These are phyloP conservation scores for Ascochyta fabae DNA, from an alignment of 2,329 filamentous ascomycete genomes.

Conservation along the genomic window DNA sequence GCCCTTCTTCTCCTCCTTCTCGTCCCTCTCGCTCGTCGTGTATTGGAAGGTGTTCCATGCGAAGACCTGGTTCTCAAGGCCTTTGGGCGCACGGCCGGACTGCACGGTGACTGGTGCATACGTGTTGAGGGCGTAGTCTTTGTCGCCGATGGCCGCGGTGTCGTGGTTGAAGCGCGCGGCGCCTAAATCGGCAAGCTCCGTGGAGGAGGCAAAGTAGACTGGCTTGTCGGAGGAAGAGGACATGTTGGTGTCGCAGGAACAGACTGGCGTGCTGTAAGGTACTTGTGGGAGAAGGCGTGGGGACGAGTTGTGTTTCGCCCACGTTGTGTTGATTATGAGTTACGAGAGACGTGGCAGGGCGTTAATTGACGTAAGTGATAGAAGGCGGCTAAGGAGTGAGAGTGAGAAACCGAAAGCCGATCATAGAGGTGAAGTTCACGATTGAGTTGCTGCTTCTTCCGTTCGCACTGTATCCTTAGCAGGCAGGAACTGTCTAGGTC, in stretches of 20 bases:
- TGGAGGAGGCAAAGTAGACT: constrained; percentile 19
- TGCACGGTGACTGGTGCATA: constrained; percentile 23
- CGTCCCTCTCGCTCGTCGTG: constrained; percentile 33
- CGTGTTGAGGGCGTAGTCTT: constrained; percentile 32
- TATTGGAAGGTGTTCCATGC: constrained; percentile 40
- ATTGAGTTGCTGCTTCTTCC: neutral
- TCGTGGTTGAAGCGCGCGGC: constrained; percentile 38
- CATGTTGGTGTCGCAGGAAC: neutral
- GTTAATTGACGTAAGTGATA: neutral
- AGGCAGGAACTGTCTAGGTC: neutral
- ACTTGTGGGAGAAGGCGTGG: neutral
- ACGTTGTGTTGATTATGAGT: neutral
- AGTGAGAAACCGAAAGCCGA: neutral
- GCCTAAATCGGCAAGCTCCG: constrained; percentile 40
- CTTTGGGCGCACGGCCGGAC: constrained; percentile 32
- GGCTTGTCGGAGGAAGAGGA: neutral
- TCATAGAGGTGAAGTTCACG: neutral
- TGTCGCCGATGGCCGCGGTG: constrained; percentile 37
- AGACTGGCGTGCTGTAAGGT: neutral
- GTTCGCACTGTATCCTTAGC: neutral
- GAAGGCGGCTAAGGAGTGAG: neutral
- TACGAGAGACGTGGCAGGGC: neutral
- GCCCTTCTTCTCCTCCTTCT: constrained; percentile 41
- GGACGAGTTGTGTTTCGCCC: neutral
- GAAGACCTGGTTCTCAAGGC: constrained; percentile 36